Percentiles rank a stretch among this genome's conserved stretches.
Conservation (phyloP, 805 yeast species). For the Lachancea quebecensis region DNA sequence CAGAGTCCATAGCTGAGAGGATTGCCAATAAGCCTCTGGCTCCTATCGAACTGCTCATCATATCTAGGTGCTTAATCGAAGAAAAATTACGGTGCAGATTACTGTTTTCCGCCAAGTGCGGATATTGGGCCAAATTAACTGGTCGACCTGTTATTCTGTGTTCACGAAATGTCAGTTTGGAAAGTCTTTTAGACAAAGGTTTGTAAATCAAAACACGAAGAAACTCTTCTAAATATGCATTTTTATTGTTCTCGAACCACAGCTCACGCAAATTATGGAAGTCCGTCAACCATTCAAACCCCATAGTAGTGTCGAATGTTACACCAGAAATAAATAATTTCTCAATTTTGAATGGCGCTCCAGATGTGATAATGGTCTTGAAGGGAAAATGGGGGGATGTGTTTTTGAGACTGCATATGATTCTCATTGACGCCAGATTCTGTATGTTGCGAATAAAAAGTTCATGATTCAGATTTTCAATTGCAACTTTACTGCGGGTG, state of each 20-base stretch:
- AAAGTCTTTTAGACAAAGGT: conserved; percentile 14
- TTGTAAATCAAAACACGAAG: conserved; percentile 12
- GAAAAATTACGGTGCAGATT: conserved; percentile 15
- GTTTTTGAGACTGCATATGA: conserved; percentile 20
- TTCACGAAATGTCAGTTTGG: conserved; percentile 27
- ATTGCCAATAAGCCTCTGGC: conserved; percentile 20
- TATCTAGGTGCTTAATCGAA: conserved; percentile 17
- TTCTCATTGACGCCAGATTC: conserved; percentile 15
- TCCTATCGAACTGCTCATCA: conserved; percentile 28
- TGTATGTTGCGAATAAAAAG: not conserved
- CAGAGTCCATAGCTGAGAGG: conserved; percentile 9
- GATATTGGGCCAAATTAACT: conserved; percentile 4
- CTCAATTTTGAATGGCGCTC: conserved; percentile 2
- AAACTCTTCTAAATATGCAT: conserved; percentile 16
- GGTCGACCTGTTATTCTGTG: conserved; percentile 3
- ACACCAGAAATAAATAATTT: conserved; percentile 20
- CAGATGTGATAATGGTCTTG: not conserved
- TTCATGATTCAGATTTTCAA: not conserved
- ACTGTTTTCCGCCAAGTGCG: conserved; percentile 7
- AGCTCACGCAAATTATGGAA: conserved; percentile 19
- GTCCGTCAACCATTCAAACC: conserved; percentile 20
- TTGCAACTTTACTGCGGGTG: not conserved
- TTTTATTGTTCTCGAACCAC: conserved; percentile 28
- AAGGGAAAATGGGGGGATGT: conserved; percentile 13
- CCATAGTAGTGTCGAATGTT: conserved; percentile 8